These are phyloP conservation scores for Leishmania gerbilli DNA, from an alignment of 208 protist genomes.

Conservation along the genomic window DNA sequence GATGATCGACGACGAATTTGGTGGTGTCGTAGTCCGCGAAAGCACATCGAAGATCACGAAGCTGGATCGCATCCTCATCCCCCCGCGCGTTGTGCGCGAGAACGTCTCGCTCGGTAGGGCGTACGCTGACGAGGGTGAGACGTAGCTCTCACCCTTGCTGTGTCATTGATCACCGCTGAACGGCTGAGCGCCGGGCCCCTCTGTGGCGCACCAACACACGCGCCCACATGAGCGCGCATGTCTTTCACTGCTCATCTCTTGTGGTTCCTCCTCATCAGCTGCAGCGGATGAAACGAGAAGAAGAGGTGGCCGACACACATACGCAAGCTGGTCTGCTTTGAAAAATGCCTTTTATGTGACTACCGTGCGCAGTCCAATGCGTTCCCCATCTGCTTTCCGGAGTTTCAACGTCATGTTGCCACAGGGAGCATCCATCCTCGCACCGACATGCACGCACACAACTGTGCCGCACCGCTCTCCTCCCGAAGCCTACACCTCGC, in stretches of 20 bases:
- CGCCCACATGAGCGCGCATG: not conserved
- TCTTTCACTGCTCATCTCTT: not conserved
- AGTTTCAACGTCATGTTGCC: not conserved
- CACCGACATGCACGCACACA: not conserved
- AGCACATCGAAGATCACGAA: conserved; percentile 85
- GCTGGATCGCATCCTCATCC: conserved; percentile 59
- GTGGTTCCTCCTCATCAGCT: not conserved
- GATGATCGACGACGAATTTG: conserved; percentile 72
- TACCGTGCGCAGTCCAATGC: not conserved
- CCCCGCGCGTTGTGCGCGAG: conserved; percentile 60
- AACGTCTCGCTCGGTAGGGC: conserved; percentile 24
- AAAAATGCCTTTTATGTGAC: not conserved
- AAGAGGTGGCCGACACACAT: not conserved
- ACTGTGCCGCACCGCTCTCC: not conserved
- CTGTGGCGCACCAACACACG: not conserved
- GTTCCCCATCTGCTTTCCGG: not conserved
- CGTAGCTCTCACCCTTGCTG: not conserved
- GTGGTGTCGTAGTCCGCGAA: conserved; percentile 73
- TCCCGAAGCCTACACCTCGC: not conserved
- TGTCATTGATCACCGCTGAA: not conserved
- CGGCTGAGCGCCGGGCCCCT: not conserved
- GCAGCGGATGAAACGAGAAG: not conserved
- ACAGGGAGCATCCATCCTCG: not conserved
- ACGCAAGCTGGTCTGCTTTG: not conserved
- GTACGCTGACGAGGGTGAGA: conserved; percentile 26